These are phyloP conservation scores for Amanita fuliginea DNA, from an alignment of 768 basidiomycete species.

Conservation along the genomic window DNA sequence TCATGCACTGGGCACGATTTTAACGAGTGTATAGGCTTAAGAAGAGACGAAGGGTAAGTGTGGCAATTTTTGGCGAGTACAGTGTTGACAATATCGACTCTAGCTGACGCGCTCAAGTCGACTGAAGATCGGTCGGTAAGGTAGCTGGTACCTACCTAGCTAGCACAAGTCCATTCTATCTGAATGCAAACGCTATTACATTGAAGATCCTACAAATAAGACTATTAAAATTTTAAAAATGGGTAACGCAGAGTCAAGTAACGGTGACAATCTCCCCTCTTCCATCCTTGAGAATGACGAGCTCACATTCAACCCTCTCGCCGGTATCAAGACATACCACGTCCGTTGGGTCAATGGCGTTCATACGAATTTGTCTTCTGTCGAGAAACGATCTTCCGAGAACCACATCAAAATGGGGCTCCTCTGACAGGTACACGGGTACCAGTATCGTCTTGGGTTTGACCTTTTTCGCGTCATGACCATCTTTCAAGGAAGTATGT, in stretches of 20 bases:
- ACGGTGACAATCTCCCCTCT: constrained; percentile 85
- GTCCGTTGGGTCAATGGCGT: constrained; percentile 76
- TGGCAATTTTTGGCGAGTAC: neutral
- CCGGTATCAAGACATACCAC: constrained; percentile 89
- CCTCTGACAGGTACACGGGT: constrained; percentile 83
- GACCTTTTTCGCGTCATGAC: constrained; percentile 7
- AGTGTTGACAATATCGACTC: constrained; percentile 12
- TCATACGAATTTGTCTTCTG: constrained; percentile 72
- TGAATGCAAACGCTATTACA: neutral
- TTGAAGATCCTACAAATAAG: neutral
- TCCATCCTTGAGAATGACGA: constrained; percentile 88
- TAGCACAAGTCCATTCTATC: constrained; percentile 1
- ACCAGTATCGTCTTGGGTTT: constrained; percentile 32
- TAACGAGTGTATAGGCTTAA: constrained; percentile 65
- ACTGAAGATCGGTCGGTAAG: constrained; percentile 23
- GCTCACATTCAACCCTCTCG: constrained; percentile 84
- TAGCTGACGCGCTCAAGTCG: constrained; percentile 35
- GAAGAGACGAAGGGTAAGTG: constrained; percentile 78
- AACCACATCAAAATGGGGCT: constrained; percentile 92
- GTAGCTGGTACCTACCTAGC: constrained; percentile 2
- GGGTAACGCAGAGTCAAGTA: constrained; percentile 32
- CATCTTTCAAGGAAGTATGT: neutral
- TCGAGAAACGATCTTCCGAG: constrained; percentile 82
- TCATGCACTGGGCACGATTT: neutral
- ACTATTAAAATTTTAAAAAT: neutral